Percentiles rank a stretch among this genome's conserved stretches.
These are phyloP conservation scores for Cercospora nicotianae DNA, from an alignment of 2,329 filamentous ascomycete genomes.

Conservation along the genomic window DNA sequence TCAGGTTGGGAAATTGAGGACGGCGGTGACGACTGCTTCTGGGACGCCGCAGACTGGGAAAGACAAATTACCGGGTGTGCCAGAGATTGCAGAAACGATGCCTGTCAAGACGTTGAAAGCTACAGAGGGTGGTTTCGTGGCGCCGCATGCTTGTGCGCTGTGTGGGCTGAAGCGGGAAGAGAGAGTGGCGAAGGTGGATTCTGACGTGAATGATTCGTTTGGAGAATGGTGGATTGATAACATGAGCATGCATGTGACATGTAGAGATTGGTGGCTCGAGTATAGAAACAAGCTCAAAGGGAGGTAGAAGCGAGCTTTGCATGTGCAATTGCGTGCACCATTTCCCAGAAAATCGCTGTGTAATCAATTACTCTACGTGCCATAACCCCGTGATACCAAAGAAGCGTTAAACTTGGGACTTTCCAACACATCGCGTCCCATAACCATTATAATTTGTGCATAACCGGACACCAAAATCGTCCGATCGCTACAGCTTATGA, in stretches of 20 bases:
- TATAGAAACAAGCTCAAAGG: constrained; percentile 66
- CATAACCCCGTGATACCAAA: not conserved
- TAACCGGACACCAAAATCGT: not conserved
- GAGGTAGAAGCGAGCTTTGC: not conserved
- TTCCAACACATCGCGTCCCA: no score
- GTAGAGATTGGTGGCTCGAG: constrained; percentile 80
- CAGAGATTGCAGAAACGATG: constrained; percentile 70
- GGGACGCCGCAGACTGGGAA: constrained; percentile 38
- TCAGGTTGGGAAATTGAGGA: constrained; percentile 71
- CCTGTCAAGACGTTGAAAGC: constrained; percentile 63
- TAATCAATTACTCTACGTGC: not conserved
- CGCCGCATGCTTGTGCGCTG: constrained; percentile 73
- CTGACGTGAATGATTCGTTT: constrained; percentile 82
- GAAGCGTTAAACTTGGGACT: not conserved
- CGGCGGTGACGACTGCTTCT: constrained; percentile 66
- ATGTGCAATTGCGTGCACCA: not conserved
- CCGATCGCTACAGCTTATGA: not conserved
- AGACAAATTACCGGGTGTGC: constrained; percentile 50
- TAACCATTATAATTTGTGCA: not conserved
- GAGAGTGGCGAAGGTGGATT: constrained; percentile 71
- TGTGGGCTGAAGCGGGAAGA: constrained; percentile 90
- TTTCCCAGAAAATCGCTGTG: not conserved
- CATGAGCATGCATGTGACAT: constrained; percentile 55
- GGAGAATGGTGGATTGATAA: constrained; percentile 93
- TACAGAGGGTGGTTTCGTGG: constrained; percentile 67